Percentiles rank a stretch among this genome's conserved stretches.
Evolutionary conservation across 2,329 filamentous ascomycete genomes (phyloP).

Genomic region (Plectosphaerella cucumerina): DNA sequence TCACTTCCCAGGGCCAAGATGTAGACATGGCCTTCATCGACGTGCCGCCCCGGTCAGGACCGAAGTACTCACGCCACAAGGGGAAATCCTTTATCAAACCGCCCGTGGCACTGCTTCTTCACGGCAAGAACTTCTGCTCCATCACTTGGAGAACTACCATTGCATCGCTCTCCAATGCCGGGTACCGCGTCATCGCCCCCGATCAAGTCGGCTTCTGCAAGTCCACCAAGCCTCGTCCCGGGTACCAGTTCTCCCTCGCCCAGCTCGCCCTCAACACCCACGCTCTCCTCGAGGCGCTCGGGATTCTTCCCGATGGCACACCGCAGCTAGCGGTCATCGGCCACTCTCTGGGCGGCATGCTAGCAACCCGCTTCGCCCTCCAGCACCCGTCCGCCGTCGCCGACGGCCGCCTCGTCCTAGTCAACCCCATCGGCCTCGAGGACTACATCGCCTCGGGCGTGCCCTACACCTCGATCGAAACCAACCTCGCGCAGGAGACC

Average conservation of each 20-base stretch:
- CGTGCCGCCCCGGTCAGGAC: constrained; percentile 28
- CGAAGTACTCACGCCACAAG: not conserved
- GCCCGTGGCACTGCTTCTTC: constrained; percentile 43
- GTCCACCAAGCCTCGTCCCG: constrained; percentile 41
- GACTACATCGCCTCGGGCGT: constrained; percentile 47
- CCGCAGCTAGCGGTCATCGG: constrained; percentile 43
- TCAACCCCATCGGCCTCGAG: constrained; percentile 50
- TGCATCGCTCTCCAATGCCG: constrained; percentile 30
- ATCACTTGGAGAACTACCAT: constrained; percentile 48
- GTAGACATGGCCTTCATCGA: constrained; percentile 56
- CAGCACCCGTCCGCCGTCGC: constrained; percentile 39
- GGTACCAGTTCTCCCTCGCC: constrained; percentile 48
- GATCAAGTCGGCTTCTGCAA: constrained; percentile 57
- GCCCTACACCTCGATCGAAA: constrained; percentile 39
- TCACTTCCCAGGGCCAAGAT: constrained; percentile 41
- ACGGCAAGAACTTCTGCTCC: constrained; percentile 54
- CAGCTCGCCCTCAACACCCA: constrained; percentile 48
- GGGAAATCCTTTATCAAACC: constrained; percentile 17
- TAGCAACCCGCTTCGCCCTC: constrained; percentile 45
- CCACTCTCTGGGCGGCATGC: constrained; percentile 53
- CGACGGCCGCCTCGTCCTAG: constrained; percentile 36
- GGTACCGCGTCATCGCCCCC: constrained; percentile 48
- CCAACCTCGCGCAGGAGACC: constrained; percentile 29
- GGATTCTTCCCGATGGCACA: constrained; percentile 18
- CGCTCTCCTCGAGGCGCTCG: constrained; percentile 38